Evolutionary conservation across 2,329 filamentous ascomycete species (phyloP).

Genomic region (Scorias spongiosa): DNA sequence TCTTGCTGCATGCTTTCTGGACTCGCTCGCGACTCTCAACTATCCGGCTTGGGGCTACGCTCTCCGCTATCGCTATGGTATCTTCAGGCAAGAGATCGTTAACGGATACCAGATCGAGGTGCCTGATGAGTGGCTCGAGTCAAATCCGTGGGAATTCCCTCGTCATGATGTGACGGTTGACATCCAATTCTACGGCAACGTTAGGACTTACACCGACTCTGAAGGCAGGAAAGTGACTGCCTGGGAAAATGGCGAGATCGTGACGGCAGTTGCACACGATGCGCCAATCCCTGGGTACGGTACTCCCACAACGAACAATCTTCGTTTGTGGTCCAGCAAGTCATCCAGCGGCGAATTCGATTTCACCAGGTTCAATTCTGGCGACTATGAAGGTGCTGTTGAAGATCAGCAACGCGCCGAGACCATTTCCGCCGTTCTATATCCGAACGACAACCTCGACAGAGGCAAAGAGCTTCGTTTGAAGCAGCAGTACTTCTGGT

Average conservation of each 20-base stretch:
- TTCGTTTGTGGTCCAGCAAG: conserved; percentile 95
- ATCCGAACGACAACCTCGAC: conserved; percentile 95
- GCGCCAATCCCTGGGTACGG: conserved; percentile 74
- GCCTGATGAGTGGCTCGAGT: conserved; percentile 97
- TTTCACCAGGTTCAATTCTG: conserved; percentile 98
- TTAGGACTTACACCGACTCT: conserved; percentile 58
- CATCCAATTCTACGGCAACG: conserved; percentile 88
- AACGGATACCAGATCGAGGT: conserved; percentile 97
- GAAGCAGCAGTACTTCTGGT: conserved; percentile 99
- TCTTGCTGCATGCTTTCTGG: conserved; percentile 89
- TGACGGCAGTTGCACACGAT: conserved; percentile 86
- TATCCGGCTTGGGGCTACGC: conserved; percentile 97
- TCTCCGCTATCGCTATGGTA: conserved; percentile 78
- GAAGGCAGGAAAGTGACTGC: conserved; percentile 54
- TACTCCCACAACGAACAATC: conserved; percentile 86
- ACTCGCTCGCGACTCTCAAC: conserved; percentile 87
- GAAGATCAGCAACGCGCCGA: conserved; percentile 98
- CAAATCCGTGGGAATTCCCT: conserved; percentile 98
- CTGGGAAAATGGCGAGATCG: conserved; percentile 90
- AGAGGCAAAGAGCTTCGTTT: conserved; percentile 90
- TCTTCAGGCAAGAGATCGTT: conserved; percentile 99
- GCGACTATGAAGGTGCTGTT: conserved; percentile 94
- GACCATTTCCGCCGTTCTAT: conserved; percentile 93
- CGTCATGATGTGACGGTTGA: conserved; percentile 90
- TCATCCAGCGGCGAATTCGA: conserved; percentile 95